Base-by-base conservation (phyloP, 2,329 filamentous ascomycete species). In the Parascedosporium putredinis region DNA sequence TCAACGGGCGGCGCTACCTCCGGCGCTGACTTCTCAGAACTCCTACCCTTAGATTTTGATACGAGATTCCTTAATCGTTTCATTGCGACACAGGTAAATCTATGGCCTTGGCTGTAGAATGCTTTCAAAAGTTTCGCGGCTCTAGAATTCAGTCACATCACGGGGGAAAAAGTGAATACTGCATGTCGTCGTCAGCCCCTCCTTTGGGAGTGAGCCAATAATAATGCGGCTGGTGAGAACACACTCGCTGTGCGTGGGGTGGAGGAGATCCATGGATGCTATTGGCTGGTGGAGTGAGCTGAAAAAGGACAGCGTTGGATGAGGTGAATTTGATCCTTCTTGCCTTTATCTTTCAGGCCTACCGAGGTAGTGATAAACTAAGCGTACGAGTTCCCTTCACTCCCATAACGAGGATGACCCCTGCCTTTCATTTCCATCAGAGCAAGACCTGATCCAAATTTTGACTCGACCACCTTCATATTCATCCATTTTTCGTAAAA, bases 391-490 rank as follows among this genome's bases (percentile, higher is more conserved):
- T n/a, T n/a, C 8, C 47, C 52, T 22, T 56, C 29, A 4, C 24
- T 25, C 16, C 55, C 55, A 31, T 51, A 57, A 4, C 43, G 51
- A 8, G 58, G 58, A 36, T 60, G 56, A 0, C 59, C 59, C 29
- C 36, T 42, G 0, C 59, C 59, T 34, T 54, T 61, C 2, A 52
- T 50, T 6, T 60, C 59, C 58, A 61, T 56, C 4, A 61, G 18
- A 1, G 59, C 59, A n/a, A 60, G 49, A 5, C 59, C 59, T n/a
- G 60, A 48, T 0, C 59, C 59, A 3, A 45, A 47, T 2, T 45
- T 54, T 0, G 51, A 20, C 1, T 57, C 62, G 12, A 47, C 16
- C 23, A 47, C 24, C 31, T 38, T 12, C 45, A 47, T 47, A 12
- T 25, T 33, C 45, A 47, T 47, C 12, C 36, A 20, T 36, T 24